Evolutionary conservation across 176 grass and related monocot species (phyloP), one percentile per base, ranked within the genome.

Genomic region (Secale cereale): DNA sequence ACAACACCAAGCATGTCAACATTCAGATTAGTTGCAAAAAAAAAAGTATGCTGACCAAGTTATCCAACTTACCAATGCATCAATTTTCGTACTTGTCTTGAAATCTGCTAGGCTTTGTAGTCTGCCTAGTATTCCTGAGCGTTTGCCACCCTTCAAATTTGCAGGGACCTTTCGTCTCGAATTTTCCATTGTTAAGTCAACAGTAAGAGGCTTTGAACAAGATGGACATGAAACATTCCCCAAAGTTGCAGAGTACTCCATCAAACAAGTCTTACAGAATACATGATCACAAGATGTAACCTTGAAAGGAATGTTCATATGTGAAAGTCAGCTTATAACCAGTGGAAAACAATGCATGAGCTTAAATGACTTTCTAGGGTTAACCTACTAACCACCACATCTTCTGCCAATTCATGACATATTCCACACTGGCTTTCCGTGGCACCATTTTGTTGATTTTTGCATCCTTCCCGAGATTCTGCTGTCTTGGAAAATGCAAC

Each of bases 81-180:
- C 97, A 52, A 99, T 99, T 81, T 99, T 99, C 28, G 97, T 99
- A 75, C 91, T 96, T 5, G 93, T 94, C 84, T 94, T 90, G 66
- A 96, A 99, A 82, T 89, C 84, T 36, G 70, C 66, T 70, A 96
- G 84, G 75, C n/a, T 77, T 48, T 86, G 83, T 81, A 99, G 54
- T 62, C 94, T 93, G 82, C 77, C 76, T 71, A 98, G 78, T 90
- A 98, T 98, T 77, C 97, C 90, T 62, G 93, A 91, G 67, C 79
- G 56, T 83, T 91, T 98, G 80, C 77, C 66, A 57, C 93, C 79
- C 81, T 95, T 95, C 23, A 77, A 61, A 77, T 32, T 76, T 85
- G 40, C 35, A 81, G 89, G 72, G 17, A 81, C 26, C 72, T 81
- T 90, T 76, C 86, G 78, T 69, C 70, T 81, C 10, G 17, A 89